Evolutionary conservation across 352 stramenopile genomes (phyloP).

Genomic region (Pelagophyceae sp.): DNA sequence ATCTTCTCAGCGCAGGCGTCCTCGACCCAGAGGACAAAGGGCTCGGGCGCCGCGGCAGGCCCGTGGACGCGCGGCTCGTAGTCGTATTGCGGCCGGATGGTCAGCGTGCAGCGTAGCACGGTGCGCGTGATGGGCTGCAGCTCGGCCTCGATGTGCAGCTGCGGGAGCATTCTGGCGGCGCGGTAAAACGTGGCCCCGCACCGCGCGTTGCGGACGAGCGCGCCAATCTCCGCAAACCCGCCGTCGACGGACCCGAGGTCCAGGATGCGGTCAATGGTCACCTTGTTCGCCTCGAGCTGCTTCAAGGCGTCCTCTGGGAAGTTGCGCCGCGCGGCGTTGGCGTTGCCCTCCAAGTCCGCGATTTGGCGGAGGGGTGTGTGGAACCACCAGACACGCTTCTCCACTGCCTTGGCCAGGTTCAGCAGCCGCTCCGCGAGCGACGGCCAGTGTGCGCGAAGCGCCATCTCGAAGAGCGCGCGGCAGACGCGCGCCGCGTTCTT

Average conservation of each 20-base stretch:
- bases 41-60: constrained; percentile 48
- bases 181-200: constrained; percentile 29
- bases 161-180: constrained; percentile 35
- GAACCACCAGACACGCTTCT: constrained; percentile 94
- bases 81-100: constrained; percentile 58
- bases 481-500: constrained; percentile 94
- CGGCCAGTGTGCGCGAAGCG: constrained; percentile 72
- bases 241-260: constrained; percentile 38
- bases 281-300: constrained; percentile 63
- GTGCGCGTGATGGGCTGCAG: constrained; percentile 88
- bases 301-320: constrained; percentile 71
- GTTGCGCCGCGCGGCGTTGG: constrained; percentile 22
- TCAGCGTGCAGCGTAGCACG: constrained; percentile 83
- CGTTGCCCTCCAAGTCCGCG: constrained; percentile 47
- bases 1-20: constrained; percentile 78
- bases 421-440: constrained; percentile 68
- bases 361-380: constrained; percentile 86
- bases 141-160: constrained; percentile 44
- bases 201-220: constrained; percentile 37
- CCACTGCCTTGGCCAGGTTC: constrained; percentile 88
- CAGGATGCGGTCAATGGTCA: constrained; percentile 25
- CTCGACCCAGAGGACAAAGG: constrained; percentile 97
- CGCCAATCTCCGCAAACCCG: constrained; percentile 37
- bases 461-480: constrained; percentile 97
- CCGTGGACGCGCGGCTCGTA: constrained; percentile 71